Conservation (phyloP, 192 early-diverging fungal species). For the Mortierella alpina region DNA sequence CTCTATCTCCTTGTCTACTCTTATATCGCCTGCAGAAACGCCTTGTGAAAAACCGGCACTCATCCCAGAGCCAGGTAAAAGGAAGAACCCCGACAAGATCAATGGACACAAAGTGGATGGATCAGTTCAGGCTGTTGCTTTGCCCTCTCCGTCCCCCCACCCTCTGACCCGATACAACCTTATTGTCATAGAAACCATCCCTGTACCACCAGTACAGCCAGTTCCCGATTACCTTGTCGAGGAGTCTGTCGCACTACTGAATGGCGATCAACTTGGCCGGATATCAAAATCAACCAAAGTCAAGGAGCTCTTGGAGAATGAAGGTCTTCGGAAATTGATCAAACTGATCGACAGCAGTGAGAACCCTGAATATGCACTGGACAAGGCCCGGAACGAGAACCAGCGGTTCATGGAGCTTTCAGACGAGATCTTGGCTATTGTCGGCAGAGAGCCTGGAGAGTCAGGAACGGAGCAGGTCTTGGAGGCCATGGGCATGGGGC, state of each 20-base stretch:
- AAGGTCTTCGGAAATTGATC: slow-evolving; percentile 25
- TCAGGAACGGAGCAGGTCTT: slow-evolving; percentile 42
- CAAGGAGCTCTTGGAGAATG: slow-evolving; percentile 40
- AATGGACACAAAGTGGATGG: background rate
- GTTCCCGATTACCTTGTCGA: slow-evolving; percentile 41
- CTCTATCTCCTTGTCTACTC: background rate
- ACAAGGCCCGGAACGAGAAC: slow-evolving; percentile 42
- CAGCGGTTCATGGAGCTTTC: slow-evolving; percentile 45
- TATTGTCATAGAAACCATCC: slow-evolving; percentile 25
- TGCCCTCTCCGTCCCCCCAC: background rate
- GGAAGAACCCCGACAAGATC: background rate
- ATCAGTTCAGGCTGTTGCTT: background rate
- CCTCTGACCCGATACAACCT: no score
- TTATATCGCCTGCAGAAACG: slow-evolving; percentile 16
- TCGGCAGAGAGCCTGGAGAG: slow-evolving; percentile 23
- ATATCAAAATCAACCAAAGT: slow-evolving; percentile 25
- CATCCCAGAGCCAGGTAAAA: slow-evolving; percentile 44
- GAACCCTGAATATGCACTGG: slow-evolving; percentile 48
- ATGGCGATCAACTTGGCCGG: slow-evolving; percentile 22
- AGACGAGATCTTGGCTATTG: slow-evolving; percentile 41
- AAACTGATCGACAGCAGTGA: slow-evolving; percentile 47
- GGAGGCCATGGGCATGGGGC: slow-evolving; percentile 45
- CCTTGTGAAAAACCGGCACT: slow-evolving; percentile 47
- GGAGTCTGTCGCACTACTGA: slow-evolving; percentile 38
- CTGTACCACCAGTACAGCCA: slow-evolving; percentile 35